A percentile compares a stretch with the other conserved stretches of the same genome.
phyloP scores from a whole-genome alignment of 306 rosid genomes.

The Cucurbita pepo region DNA sequence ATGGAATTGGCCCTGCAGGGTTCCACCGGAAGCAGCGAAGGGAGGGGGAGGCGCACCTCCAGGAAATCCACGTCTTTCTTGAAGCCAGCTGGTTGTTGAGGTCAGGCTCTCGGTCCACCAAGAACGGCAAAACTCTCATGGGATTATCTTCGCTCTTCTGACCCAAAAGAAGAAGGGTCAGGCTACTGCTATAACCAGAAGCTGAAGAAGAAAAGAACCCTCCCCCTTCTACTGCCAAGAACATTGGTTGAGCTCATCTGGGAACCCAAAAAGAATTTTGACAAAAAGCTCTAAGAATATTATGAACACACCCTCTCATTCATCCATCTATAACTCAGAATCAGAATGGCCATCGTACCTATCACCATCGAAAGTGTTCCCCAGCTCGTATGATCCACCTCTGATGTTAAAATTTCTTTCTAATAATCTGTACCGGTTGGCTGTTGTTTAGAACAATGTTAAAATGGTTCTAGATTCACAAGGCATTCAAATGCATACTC shows the following conservation, averaged over 20 bases:
- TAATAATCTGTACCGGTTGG: neutral
- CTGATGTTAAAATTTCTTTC: neutral
- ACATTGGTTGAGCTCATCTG: constrained; percentile 94
- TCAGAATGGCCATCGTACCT: neutral
- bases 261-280: neutral
- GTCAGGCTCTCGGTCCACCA: constrained; percentile 85
- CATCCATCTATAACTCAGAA: neutral
- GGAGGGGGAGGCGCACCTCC: constrained; percentile 91
- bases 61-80: constrained; percentile 57
- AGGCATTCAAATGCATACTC: neutral
- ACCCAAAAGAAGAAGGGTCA: constrained; percentile 88
- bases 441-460: neutral
- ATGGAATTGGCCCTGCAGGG: constrained; percentile 57
- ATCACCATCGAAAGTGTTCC: neutral
- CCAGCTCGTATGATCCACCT: neutral
- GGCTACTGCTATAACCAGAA: constrained; percentile 84
- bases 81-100: constrained; percentile 95
- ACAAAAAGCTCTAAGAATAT: neutral
- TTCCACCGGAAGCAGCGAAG: constrained; percentile 88
- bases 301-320: neutral
- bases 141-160: constrained; percentile 79
- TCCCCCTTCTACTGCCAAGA: constrained; percentile 96
- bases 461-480: neutral
- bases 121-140: constrained; percentile 98
- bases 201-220: constrained; percentile 98